phyloP scores from a whole-genome alignment of 108 stramenopile genomes.

The Stephanodiscus triporus region DNA sequence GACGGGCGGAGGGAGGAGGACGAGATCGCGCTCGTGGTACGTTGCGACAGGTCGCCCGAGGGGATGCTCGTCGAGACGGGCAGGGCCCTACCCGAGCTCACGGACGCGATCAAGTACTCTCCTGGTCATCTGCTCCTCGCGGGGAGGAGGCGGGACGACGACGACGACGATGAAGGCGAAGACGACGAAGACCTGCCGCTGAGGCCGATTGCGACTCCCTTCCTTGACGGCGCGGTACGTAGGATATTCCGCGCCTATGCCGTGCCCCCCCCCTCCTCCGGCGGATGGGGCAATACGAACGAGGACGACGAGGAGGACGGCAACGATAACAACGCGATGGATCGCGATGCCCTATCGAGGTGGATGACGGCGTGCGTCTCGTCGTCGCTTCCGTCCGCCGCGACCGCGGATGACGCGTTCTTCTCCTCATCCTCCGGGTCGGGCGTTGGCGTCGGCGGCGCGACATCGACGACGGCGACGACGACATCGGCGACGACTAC shows the following conservation, averaged over 20 bases:
- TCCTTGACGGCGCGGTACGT: constrained; percentile 55
- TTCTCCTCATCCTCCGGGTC: neutral
- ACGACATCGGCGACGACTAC: neutral
- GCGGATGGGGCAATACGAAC: neutral
- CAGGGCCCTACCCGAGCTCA: constrained; percentile 63
- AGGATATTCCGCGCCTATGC: constrained; percentile 71
- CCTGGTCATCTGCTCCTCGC: constrained; percentile 43
- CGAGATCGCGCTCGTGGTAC: constrained; percentile 70
- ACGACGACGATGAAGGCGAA: neutral
- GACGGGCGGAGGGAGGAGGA: constrained; percentile 17
- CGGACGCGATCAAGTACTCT: constrained; percentile 54
- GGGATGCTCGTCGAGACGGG: constrained; percentile 64
- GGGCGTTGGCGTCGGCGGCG: too few species aligned
- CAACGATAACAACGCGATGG: constrained; percentile 4
- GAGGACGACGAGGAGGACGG: neutral
- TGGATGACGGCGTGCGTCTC: constrained; percentile 74
- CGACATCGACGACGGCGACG: too few species aligned
- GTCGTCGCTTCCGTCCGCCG: constrained; percentile 10
- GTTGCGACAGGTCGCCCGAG: constrained; percentile 74
- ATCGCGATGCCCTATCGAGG: constrained; percentile 20
- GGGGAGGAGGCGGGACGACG: neutral
- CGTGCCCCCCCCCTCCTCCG: too few species aligned
- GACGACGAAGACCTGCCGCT: constrained; percentile 9
- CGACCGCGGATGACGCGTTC: neutral
- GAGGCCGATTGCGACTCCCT: constrained; percentile 49